Evolutionary conservation across 1,284 basidiomycete genomes (phyloP), one percentile per base, ranked within the genome.

Genomic region (Cutaneotrichosporon sp.): DNA sequence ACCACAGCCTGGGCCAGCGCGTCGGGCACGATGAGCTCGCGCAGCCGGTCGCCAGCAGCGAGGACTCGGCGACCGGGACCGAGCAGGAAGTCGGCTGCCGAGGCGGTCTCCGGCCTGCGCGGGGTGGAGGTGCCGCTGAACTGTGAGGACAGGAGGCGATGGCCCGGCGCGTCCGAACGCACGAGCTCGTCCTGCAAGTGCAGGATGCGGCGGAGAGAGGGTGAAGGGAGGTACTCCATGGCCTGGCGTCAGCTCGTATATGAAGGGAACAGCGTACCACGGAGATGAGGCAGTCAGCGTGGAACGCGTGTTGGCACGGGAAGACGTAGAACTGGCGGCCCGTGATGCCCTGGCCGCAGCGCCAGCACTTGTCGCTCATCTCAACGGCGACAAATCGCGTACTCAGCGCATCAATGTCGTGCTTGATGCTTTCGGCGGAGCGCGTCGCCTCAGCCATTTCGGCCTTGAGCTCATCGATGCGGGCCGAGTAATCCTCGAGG

Each of bases 241-340:
- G 89, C 91, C 93, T 97, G 74, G 7, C 31, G 55, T 70, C 36
- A 71, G 66, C 53, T 53, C 8, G 7, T 11, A 10, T 7, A 3
- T 34, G 11, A n/a, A 16, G 16, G 5, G 32, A 13, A 10, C 16
- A 22, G 58, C 90, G 77, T 72, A 95, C 94, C 85, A 95, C 83
- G 34, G 89, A 86, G 76, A 97, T 93, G 60, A 97, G 83, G 80
- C 94, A 97, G 78, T 97, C 93, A 9, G 91, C 92, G 80, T 97
- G 94, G 86, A 97, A 97, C 11, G 88, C 87, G 76, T 97, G 95
- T 72, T 95, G 91, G 80, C 97, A 99, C 11, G 95, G 95, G 83
- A 99, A 99, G 56, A 97, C 91, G 81, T 99, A 99, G 79, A 98
- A 98, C 76, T 97, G 94, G 64, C 97, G 84, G 32, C 88, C 89